These are phyloP conservation scores for Erodium moschatum DNA, from an alignment of 441 rosid genomes.

Conservation along the genomic window DNA sequence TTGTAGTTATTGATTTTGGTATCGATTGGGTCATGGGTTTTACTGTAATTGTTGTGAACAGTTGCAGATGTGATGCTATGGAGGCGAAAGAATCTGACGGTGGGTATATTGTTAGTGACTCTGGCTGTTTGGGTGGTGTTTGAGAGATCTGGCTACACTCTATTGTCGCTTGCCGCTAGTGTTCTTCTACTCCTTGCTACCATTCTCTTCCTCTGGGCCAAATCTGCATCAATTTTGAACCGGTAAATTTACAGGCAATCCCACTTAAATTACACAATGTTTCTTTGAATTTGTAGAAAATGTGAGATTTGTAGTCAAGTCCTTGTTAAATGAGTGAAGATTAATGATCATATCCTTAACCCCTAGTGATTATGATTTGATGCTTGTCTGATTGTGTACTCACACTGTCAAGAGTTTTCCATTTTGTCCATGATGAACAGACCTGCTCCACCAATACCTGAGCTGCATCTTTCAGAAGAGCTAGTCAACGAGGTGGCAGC, in stretches of 20 bases:
- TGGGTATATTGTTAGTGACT: constrained; percentile 53
- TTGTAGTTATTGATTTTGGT: constrained; percentile 1
- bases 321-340: background rate
- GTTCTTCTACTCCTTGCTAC: constrained; percentile 71
- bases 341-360: no score
- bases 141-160: constrained; percentile 76
- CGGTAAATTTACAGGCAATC: constrained; percentile 32
- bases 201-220: constrained; percentile 87
- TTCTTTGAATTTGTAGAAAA: background rate
- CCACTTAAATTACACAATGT: background rate
- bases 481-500: constrained; percentile 40
- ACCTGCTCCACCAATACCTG: constrained; percentile 77
- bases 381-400: background rate
- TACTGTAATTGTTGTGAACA: constrained; percentile 26
- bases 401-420: background rate
- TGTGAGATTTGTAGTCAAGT: background rate
- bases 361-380: no score
- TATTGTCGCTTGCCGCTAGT: constrained; percentile 68
- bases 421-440: constrained; percentile 29
- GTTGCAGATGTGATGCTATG: constrained; percentile 89
- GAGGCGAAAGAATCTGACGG: constrained; percentile 58
- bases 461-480: constrained; percentile 62
- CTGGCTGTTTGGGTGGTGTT: constrained; percentile 80
- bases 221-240: constrained; percentile 84
- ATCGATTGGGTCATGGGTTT: background rate